Evolutionary conservation across 2,329 filamentous ascomycete species (phyloP).

Genomic region (Trichoderma brevicompactum): DNA sequence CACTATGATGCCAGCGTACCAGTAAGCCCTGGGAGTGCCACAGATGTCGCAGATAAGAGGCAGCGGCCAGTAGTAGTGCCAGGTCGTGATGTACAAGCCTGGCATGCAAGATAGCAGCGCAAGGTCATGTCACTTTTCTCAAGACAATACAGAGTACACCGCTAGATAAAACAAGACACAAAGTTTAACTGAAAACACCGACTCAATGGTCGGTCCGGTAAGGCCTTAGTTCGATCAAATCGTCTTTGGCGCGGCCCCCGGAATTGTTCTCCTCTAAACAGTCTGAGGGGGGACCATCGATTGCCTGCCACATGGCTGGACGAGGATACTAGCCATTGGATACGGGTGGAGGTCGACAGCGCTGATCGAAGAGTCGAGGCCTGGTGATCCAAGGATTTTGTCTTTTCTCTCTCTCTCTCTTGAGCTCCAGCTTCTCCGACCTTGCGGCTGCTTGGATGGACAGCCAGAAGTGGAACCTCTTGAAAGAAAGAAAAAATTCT

Average conservation of each 20-base stretch:
- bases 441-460: slow-evolving; percentile 6
- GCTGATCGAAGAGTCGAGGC: slow-evolving; percentile 26
- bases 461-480: slow-evolving; percentile 15
- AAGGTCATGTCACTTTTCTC: neutral
- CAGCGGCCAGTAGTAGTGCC: slow-evolving; percentile 4
- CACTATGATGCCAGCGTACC: neutral
- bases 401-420: neutral
- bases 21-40: slow-evolving; percentile 24
- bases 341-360: slow-evolving; percentile 5
- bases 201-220: slow-evolving; percentile 17
- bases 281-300: slow-evolving; percentile 9
- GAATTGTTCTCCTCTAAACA: slow-evolving; percentile 1
- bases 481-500: slow-evolving; percentile 7
- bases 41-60: slow-evolving; percentile 23
- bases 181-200: slow-evolving; percentile 14
- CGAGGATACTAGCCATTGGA: neutral
- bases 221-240: neutral
- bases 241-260: neutral
- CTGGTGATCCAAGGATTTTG: neutral
- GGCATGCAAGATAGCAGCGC: neutral
- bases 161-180: slow-evolving; percentile 21
- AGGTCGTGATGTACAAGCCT: neutral
- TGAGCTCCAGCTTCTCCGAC: slow-evolving; percentile 1
- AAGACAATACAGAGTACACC: slow-evolving; percentile 11
- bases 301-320: slow-evolving; percentile 20